Base-by-base conservation (phyloP, 2,329 filamentous ascomycete species). In the Tolypocladium nubicola region DNA sequence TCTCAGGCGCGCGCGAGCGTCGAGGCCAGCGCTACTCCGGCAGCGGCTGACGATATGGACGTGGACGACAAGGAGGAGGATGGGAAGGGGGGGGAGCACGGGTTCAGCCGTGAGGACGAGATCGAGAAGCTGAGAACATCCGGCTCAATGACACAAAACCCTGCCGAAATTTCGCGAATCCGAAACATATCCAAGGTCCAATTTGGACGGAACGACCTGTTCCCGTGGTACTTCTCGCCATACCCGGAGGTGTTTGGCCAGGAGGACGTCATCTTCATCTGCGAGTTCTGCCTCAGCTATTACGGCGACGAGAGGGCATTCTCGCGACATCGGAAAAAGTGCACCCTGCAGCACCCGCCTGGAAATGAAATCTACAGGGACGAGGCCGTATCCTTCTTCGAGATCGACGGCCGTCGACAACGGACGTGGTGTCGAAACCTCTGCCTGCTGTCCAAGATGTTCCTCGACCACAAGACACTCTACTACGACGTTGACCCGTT, bases 401-500 rank as follows among this genome's bases (percentile, higher is more conserved):
- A 99, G 71, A 96, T 99, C 59, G 94, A 99, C 68, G 94, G 94
- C 1, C 84, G 92, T 37, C 85, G 95, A 58, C 95, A 99, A 69
- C 84, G 93, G 4, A 96, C 93, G 1, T 99, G 94, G 85, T 99
- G 94, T 67, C 88, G 95, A 55, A 99, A 99, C 65, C 80, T 99
- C 6, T 99, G 94, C 71, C 78, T 99, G 11, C 78, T 99, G 19
- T 94, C 88, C 26, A 99, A 99, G 68, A 89, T 97, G 75, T 99
- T 99, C 69, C 80, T 99, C 41, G 94, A 96, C 63, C 95, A 97
- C 71, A 99, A 99, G 73, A 97, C 94, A 6, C 84, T 99, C 9
- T 99, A 97, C 77, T 99, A 99, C 75, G 94, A 99, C 66, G 94
- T 99, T n/a, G 94, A 99, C 62, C 94, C 94, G 0, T 99, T 99